A percentile compares a stretch with the other conserved stretches of the same genome.
phyloP scores from a whole-genome alignment of 2,329 filamentous ascomycete genomes.

The Pseudovirgaria hyperparasitica region DNA sequence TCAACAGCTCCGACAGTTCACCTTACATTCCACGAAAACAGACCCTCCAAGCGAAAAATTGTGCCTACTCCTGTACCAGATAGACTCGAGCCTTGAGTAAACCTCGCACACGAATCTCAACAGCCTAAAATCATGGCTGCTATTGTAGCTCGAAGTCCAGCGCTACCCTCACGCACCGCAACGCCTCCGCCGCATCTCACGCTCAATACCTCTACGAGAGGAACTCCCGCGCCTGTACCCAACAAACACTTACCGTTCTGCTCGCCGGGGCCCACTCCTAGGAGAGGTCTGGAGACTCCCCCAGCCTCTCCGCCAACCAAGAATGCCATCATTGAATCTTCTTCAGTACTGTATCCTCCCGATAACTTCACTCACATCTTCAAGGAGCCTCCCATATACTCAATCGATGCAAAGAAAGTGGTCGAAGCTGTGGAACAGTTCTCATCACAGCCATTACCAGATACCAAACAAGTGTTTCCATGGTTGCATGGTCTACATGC shows the following conservation, averaged over 20 bases:
- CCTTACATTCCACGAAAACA: too few species aligned
- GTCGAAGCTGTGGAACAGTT: slow-evolving; percentile 62
- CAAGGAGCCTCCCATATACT: slow-evolving; percentile 52
- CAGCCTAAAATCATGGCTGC: slow-evolving; percentile 33
- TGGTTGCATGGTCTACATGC: slow-evolving; percentile 92
- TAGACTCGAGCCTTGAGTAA: too few species aligned
- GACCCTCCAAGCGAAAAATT: too few species aligned
- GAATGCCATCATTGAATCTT: slow-evolving; percentile 42
- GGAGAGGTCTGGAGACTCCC: slow-evolving; percentile 35
- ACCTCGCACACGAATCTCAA: too few species aligned
- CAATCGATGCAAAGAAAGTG: slow-evolving; percentile 56
- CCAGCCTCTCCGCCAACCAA: slow-evolving; percentile 48
- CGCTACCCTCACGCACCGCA: slow-evolving; percentile 22
- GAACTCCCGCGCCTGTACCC: slow-evolving; percentile 51
- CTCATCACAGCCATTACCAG: slow-evolving; percentile 68
- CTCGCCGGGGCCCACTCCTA: slow-evolving; percentile 57
- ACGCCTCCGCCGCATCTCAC: slow-evolving; percentile 42
- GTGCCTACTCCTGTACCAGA: too few species aligned
- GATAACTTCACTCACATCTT: slow-evolving; percentile 45
- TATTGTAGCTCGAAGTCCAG: slow-evolving; percentile 25
- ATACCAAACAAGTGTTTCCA: slow-evolving; percentile 78
- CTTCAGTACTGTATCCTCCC: slow-evolving; percentile 65
- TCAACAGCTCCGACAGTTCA: too few species aligned
- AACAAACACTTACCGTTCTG: slow-evolving; percentile 89
- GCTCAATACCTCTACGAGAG: slow-evolving; percentile 44